Evolutionary conservation across 306 rosid genomes (phyloP).

Genomic region (Casuarina glauca): DNA sequence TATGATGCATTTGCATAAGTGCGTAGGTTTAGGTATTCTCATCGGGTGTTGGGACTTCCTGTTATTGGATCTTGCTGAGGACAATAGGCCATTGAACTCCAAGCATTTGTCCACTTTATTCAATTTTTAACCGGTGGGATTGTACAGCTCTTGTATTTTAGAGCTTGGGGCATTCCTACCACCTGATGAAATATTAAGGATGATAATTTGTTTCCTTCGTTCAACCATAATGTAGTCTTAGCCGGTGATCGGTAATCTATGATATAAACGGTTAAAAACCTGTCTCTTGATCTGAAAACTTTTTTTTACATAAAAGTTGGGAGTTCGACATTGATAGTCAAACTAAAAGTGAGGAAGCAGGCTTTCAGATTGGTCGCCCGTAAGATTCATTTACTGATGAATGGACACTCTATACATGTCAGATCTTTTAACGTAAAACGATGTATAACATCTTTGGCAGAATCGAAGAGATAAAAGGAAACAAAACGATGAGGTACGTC

Average conservation of each 20-base stretch:
- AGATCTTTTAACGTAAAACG: no score
- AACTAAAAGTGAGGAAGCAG: background rate
- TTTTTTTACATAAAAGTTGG: background rate
- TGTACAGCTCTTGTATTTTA: background rate
- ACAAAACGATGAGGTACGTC: background rate
- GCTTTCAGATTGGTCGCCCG: background rate
- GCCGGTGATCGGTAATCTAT: no score
- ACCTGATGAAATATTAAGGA: background rate
- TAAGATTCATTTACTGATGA: background rate
- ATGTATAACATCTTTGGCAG: no score
- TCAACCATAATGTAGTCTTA: background rate
- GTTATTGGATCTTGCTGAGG: constrained; percentile 7
- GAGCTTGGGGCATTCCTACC: background rate
- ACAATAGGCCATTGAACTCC: constrained; percentile 25
- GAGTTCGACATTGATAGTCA: background rate
- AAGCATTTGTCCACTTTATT: constrained; percentile 6
- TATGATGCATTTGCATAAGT: constrained; percentile 26
- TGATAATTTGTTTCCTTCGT: background rate
- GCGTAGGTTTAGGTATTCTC: constrained; percentile 22
- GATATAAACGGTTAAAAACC: no score
- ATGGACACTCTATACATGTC: background rate
- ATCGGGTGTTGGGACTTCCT: constrained; percentile 12
- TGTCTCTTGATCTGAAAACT: no score
- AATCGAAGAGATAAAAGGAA: background rate
- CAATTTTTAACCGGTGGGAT: background rate